These are phyloP conservation scores for Sclerotinia borealis DNA, from an alignment of 2,329 filamentous ascomycete genomes.

Conservation along the genomic window DNA sequence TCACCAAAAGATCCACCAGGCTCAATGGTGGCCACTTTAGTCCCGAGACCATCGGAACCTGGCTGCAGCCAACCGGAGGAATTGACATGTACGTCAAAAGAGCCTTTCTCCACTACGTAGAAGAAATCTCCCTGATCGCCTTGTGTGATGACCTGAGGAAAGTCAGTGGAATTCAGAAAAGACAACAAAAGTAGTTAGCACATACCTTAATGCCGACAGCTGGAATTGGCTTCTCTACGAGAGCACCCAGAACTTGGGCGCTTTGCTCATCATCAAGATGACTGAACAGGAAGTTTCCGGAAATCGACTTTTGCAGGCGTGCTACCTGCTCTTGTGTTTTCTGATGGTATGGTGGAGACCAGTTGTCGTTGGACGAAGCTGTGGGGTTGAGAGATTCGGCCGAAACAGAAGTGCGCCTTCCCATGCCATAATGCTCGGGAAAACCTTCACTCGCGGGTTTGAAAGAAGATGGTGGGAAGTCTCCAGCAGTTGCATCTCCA, in stretches of 20 bases:
- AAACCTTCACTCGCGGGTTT: constrained; percentile 54
- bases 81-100: constrained; percentile 90
- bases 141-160: constrained; percentile 76
- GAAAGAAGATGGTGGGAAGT: constrained; percentile 41
- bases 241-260: constrained; percentile 76
- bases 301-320: constrained; percentile 74
- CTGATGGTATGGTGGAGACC: constrained; percentile 77
- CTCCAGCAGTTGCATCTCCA: constrained; percentile 40
- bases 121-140: constrained; percentile 96
- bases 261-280: constrained; percentile 93
- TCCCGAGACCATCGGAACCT: constrained; percentile 75
- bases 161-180: not conserved
- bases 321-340: constrained; percentile 77
- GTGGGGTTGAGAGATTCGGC: constrained; percentile 93
- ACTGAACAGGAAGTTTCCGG: constrained; percentile 87
- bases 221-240: constrained; percentile 93
- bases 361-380: constrained; percentile 77
- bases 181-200: not conserved
- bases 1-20: constrained; percentile 94
- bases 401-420: constrained; percentile 89
- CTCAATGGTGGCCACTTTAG: constrained; percentile 73
- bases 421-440: constrained; percentile 89
- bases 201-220: constrained; percentile 71
- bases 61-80: constrained; percentile 68
- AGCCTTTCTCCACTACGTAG: constrained; percentile 89